Conservation (phyloP, 2,329 filamentous ascomycete species). For the Claviceps sp. region DNA sequence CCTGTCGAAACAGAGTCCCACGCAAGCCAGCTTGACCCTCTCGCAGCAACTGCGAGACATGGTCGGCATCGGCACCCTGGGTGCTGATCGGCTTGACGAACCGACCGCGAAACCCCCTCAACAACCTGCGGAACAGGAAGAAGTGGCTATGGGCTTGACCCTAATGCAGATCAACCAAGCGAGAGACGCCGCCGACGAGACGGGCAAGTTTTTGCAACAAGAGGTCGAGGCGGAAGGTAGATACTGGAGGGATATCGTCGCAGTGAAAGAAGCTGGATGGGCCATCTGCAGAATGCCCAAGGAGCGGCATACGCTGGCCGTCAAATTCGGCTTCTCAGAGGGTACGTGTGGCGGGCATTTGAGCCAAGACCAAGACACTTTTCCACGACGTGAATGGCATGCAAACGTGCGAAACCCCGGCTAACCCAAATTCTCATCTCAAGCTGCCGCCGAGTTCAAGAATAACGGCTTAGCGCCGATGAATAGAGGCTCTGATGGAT, state of each 20-base stretch:
- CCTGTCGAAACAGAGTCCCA: constrained; percentile 67
- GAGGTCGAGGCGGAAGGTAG: constrained; percentile 69
- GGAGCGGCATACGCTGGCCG: constrained; percentile 61
- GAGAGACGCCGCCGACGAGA: constrained; percentile 58
- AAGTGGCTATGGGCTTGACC: constrained; percentile 56
- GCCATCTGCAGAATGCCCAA: constrained; percentile 64
- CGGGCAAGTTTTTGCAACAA: constrained; percentile 57
- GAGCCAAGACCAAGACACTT: neutral
- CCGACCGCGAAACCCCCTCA: constrained; percentile 39
- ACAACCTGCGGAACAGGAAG: constrained; percentile 43
- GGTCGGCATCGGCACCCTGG: constrained; percentile 63
- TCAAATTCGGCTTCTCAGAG: constrained; percentile 82
- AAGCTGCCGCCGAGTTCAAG: constrained; percentile 43
- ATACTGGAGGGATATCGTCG: constrained; percentile 81
- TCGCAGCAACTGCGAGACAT: constrained; percentile 56
- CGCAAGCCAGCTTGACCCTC: constrained; percentile 55
- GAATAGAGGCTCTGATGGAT: constrained; percentile 59
- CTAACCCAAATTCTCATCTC: neutral
- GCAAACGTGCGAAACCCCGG: too few species aligned
- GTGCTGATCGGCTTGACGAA: constrained; percentile 49
- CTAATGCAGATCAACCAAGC: constrained; percentile 63
- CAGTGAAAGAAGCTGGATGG: constrained; percentile 76
- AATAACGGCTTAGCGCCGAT: constrained; percentile 71
- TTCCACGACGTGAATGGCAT: neutral
- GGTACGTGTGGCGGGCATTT: constrained; percentile 23